Percentiles rank a stretch among this genome's conserved stretches.
phyloP scores from a whole-genome alignment of 305 asterid species.

The Euphrasia arctica region DNA sequence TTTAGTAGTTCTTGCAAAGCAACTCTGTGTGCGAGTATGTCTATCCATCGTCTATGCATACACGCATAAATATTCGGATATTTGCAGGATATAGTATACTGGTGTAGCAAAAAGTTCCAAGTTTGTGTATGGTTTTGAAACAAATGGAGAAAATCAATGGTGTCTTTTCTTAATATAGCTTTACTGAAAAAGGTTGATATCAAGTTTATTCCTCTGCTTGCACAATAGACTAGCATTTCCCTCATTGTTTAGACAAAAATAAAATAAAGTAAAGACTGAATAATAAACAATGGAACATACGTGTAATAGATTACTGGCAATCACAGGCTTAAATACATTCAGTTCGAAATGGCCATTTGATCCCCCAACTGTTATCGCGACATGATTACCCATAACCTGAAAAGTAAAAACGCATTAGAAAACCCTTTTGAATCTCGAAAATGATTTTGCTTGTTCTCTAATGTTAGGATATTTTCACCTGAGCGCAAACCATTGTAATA shows the following conservation, averaged over 20 bases:
- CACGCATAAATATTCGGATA: not conserved
- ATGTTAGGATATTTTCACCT: slow-evolving; percentile 42
- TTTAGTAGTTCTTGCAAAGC: slow-evolving; percentile 14
- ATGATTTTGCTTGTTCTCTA: slow-evolving; percentile 4
- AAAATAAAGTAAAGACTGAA: not conserved
- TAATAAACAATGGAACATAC: slow-evolving; percentile 40
- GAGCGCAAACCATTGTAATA: slow-evolving; percentile 92
- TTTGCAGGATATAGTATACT: not conserved
- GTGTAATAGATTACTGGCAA: slow-evolving; percentile 81
- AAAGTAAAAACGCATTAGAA: slow-evolving; percentile 22
- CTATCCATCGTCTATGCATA: not conserved
- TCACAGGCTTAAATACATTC: slow-evolving; percentile 92
- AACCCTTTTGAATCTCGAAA: slow-evolving; percentile 16
- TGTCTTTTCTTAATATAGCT: not conserved
- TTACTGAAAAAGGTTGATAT: not conserved
- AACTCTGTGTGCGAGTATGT: not conserved
- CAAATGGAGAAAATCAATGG: not conserved
- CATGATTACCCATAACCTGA: slow-evolving; percentile 97
- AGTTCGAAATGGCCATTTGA: slow-evolving; percentile 92
- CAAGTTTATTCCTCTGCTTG: not conserved
- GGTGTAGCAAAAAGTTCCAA: not conserved
- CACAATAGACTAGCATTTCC: too few species aligned
- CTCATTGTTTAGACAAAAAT: not conserved
- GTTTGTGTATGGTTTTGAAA: not conserved
- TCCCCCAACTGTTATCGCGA: slow-evolving; percentile 84